Conservation (phyloP, 345 rosid genomes). For the Citrus sp. region DNA sequence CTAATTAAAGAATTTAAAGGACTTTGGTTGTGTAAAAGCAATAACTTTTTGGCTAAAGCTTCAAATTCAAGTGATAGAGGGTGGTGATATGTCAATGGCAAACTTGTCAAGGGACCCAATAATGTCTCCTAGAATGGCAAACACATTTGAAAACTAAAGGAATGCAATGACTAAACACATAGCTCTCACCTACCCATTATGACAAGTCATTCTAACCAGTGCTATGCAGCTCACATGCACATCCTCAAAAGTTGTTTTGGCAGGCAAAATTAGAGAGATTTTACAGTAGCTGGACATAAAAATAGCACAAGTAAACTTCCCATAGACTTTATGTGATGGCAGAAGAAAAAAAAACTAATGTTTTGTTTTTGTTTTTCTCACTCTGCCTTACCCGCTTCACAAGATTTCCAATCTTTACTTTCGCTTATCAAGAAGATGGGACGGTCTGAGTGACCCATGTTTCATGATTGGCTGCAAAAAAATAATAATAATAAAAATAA, state of each 20-base stretch:
- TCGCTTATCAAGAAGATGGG: conserved; percentile 16
- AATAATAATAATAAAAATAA: too few species aligned
- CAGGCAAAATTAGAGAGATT: not conserved
- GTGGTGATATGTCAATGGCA: conserved; percentile 28
- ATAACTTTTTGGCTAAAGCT: not conserved
- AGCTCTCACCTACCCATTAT: conserved; percentile 19
- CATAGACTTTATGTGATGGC: not conserved
- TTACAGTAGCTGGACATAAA: not conserved
- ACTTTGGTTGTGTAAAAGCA: not conserved
- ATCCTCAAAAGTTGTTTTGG: not conserved
- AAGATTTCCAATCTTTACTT: not conserved
- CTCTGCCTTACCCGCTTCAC: not conserved
- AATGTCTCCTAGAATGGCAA: conserved; percentile 20
- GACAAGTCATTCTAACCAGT: not conserved
- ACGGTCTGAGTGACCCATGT: conserved; percentile 19
- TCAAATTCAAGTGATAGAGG: conserved; percentile 20
- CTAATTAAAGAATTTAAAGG: not conserved
- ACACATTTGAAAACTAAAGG: conserved; percentile 11
- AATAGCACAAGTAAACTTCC: not conserved
- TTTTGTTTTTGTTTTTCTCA: not conserved
- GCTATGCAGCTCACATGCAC: conserved; percentile 3
- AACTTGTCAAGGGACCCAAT: conserved; percentile 12
- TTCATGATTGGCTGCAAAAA: conserved; percentile 21
- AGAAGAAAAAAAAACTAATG: not conserved
- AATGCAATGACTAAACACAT: not conserved